Evolutionary conservation across 805 yeast species (phyloP), one percentile per base, ranked within the genome.

Genomic region (Candida patagonica): DNA sequence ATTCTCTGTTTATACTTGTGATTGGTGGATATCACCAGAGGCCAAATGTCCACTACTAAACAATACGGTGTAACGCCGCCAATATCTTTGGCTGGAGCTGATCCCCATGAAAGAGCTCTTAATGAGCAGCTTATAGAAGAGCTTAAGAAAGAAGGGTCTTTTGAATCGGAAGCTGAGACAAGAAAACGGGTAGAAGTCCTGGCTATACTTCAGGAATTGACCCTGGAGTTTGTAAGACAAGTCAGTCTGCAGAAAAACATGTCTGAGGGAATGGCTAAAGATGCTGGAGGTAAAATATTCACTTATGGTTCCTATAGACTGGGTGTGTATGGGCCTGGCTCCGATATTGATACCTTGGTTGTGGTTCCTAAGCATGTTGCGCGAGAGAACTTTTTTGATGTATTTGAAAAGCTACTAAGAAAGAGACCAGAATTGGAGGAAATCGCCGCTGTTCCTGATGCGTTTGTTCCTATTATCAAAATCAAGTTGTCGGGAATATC

Each of bases 321-420:
- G 32, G 98, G 98, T 3, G 98, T 92, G 10, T 86, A 88, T 63
- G 97, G 97, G 0, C 97, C 97, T 0, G 97, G 98, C 1, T 82
- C 95, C 0, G 98, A 92, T 79, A 89, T 92, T 45, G 98, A 92
- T 67, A 84, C 97, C 0, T 65, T 92, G 34, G 84, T 92, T n/a
- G 96, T 89, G 21, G 96, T 85, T 13, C 98, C 98, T 1, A 92
- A 89, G 53, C 97, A 92, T 60, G 95, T 92, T 10, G 70, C 83
- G 1, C 72, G 96, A 47, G 92, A 83, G 20, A 92, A 88, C 60
- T 92, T 89, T 57, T 92, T 92, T 56, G 74, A 72, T 1, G 87
- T 84, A 0, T 87, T 92, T 63, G 83, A 70, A 26, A 71, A 71
- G 32, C 59, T 92, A 10, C 60, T 92, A 42, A 70, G 84, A 49